A percentile compares a stretch with the other conserved stretches of the same genome.
These are phyloP conservation scores for Penicillium herquei DNA, from an alignment of 495 filamentous ascomycete species.

Conservation along the genomic window DNA sequence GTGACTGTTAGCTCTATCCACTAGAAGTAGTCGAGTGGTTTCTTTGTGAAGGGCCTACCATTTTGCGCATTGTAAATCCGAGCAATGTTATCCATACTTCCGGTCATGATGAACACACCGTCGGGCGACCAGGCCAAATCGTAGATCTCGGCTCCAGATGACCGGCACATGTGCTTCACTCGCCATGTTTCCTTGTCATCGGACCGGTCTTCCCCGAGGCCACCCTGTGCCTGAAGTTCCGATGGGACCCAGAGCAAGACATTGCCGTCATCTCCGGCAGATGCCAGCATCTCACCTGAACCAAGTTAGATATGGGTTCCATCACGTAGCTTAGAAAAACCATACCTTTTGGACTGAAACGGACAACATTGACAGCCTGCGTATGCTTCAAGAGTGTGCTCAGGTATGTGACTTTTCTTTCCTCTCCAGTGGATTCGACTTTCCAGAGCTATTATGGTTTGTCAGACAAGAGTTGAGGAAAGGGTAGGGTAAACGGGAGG, in stretches of 20 bases:
- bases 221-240: constrained; percentile 61
- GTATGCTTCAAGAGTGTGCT: constrained; percentile 90
- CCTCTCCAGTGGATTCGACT: constrained; percentile 81
- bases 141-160: constrained; percentile 90
- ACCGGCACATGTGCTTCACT: constrained; percentile 95
- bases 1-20: constrained; percentile 15
- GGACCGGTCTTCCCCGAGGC: constrained; percentile 76
- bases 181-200: constrained; percentile 98
- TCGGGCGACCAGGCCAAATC: constrained; percentile 98
- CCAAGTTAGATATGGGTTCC: constrained; percentile 24
- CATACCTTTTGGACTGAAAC: constrained; percentile 87
- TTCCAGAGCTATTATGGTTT: constrained; percentile 72
- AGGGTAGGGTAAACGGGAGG: constrained; percentile 7
- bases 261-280: constrained; percentile 95
- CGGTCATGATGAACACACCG: constrained; percentile 93
- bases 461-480: constrained; percentile 29
- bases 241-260: constrained; percentile 92
- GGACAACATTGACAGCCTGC: constrained; percentile 96
- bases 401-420: constrained; percentile 83
- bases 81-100: constrained; percentile 98
- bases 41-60: constrained; percentile 48
- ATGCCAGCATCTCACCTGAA: constrained; percentile 86
- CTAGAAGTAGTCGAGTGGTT: not conserved
- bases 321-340: not conserved
- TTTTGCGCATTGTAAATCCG: constrained; percentile 94